These are phyloP conservation scores for Monosporascus sp. DNA, from an alignment of 2,329 filamentous ascomycete genomes.

Conservation along the genomic window DNA sequence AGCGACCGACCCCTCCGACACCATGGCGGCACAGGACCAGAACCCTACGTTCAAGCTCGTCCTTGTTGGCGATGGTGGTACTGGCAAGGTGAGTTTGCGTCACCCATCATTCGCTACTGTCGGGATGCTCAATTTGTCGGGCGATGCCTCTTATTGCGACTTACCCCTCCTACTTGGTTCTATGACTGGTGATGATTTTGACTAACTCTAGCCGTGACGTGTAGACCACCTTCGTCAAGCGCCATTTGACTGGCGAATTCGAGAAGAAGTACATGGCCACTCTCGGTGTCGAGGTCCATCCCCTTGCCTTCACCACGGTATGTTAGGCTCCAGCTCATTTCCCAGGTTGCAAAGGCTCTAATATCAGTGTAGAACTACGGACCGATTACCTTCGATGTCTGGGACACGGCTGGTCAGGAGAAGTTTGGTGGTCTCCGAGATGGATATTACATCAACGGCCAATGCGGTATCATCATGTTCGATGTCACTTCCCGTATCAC, in stretches of 20 bases:
- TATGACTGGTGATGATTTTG: slow-evolving; percentile 7
- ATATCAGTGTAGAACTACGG: slow-evolving; percentile 68
- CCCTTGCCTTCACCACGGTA: slow-evolving; percentile 96
- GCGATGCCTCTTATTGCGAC: slow-evolving; percentile 13
- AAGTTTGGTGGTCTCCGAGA: slow-evolving; percentile 99
- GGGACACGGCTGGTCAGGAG: slow-evolving; percentile 98
- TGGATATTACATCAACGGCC: slow-evolving; percentile 99
- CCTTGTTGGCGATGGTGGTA: slow-evolving; percentile 98
- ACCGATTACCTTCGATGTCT: slow-evolving; percentile 96
- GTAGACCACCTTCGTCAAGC: slow-evolving; percentile 99
- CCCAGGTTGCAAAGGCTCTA: slow-evolving; percentile 18
- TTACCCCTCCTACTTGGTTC: slow-evolving; percentile 15
- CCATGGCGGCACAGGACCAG: slow-evolving; percentile 56
- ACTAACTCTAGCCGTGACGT: slow-evolving; percentile 10
- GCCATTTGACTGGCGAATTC: slow-evolving; percentile 98
- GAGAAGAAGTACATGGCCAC: slow-evolving; percentile 99
- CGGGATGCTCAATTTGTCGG: slow-evolving; percentile 3
- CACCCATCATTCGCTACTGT: slow-evolving; percentile 5
- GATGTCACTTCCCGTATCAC: slow-evolving; percentile 99
- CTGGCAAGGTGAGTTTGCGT: slow-evolving; percentile 77
- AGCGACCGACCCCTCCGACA: slow-evolving; percentile 31
- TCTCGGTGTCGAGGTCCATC: slow-evolving; percentile 98
- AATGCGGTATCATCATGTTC: slow-evolving; percentile 99
- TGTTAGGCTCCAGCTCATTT: slow-evolving; percentile 37
- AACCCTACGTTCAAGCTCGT: slow-evolving; percentile 98